Base-by-base conservation (phyloP, 1,284 basidiomycete species). In the Cronartium ribicola region DNA sequence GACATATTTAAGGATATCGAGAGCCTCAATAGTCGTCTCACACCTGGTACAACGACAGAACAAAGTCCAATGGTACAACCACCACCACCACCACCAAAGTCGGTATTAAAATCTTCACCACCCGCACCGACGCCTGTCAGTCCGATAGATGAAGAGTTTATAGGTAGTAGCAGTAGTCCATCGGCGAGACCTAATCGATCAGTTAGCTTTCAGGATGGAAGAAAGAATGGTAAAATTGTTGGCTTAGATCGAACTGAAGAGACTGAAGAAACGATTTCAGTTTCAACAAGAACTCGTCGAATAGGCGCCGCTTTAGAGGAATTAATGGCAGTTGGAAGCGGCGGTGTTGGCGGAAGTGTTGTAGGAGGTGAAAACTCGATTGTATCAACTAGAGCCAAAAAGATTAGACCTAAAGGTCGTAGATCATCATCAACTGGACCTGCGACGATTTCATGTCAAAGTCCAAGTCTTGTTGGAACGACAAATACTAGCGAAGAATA, bases 121-220 rank as follows among this genome's bases (percentile, higher is more conserved):
- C 29, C 7, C 22, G 60, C 37, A 13, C 40, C 40, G 22, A 20
- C 44, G 48, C 13, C 37, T 62, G 44, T 48, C n/a, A 55, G 46
- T 6, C 36, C 69, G 44, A 44, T 40, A 37, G 39, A 36, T 62
- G 60, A 62, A 62, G 60, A 36, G 59, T 13, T 61, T 17, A 36
- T 37, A 36, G 36, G 17, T 17, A 37, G 39, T 36, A 20, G 39
- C 10, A 37, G 29, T 62, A 62, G 14, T 62, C 66, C 43, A 75
- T 22, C 75, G 39, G 29, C 57, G 57, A 75, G 81, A 0, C 85
- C 88, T 76, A 86, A 88, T 37, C 87, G 93, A 41, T 94, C 91
- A 60, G 94, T 97, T 67, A 94, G 91, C 81, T 97, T 97, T 82
- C 94, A 92, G 20, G 94, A 97, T 80, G 92, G 93, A 4, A 90